A percentile compares a stretch with the other conserved stretches of the same genome.
These are phyloP conservation scores for Pleurotus pulmonarius DNA, from an alignment of 768 basidiomycete genomes.

Conservation along the genomic window DNA sequence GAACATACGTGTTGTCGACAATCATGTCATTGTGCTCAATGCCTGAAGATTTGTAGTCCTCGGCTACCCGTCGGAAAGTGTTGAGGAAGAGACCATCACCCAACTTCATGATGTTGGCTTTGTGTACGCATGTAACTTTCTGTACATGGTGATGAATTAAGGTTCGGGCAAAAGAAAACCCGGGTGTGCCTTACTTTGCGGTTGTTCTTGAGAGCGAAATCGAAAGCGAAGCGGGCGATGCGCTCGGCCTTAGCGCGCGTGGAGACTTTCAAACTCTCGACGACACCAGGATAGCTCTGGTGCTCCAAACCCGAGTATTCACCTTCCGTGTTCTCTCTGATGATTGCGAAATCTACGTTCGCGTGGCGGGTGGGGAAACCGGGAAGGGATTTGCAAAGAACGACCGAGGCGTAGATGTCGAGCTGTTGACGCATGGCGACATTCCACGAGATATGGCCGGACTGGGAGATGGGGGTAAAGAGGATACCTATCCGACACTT, in stretches of 20 bases:
- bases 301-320: slow-evolving; percentile 99
- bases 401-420: slow-evolving; percentile 98
- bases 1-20: slow-evolving; percentile 89
- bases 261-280: slow-evolving; percentile 96
- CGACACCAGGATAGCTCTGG: slow-evolving; percentile 96
- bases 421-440: slow-evolving; percentile 99
- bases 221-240: slow-evolving; percentile 95
- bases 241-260: slow-evolving; percentile 95
- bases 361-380: slow-evolving; percentile 94
- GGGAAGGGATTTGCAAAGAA: slow-evolving; percentile 96
- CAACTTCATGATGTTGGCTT: slow-evolving; percentile 99
- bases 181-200: slow-evolving; percentile 67
- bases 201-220: slow-evolving; percentile 97
- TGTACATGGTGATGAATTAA: slow-evolving; percentile 21
- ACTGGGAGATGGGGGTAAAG: slow-evolving; percentile 95
- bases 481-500: slow-evolving; percentile 71
- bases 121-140: slow-evolving; percentile 99
- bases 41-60: slow-evolving; percentile 92
- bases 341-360: slow-evolving; percentile 98
- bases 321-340: slow-evolving; percentile 99
- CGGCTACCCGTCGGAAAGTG: slow-evolving; percentile 94
- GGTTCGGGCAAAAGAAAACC: no score
- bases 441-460: slow-evolving; percentile 99
- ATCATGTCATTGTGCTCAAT: slow-evolving; percentile 98
- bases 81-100: slow-evolving; percentile 99